Percentiles rank a stretch among this genome's conserved stretches.
These are phyloP conservation scores for Rhipidocladum racemiflorum DNA, from an alignment of 176 grass and related monocot genomes.

Conservation along the genomic window DNA sequence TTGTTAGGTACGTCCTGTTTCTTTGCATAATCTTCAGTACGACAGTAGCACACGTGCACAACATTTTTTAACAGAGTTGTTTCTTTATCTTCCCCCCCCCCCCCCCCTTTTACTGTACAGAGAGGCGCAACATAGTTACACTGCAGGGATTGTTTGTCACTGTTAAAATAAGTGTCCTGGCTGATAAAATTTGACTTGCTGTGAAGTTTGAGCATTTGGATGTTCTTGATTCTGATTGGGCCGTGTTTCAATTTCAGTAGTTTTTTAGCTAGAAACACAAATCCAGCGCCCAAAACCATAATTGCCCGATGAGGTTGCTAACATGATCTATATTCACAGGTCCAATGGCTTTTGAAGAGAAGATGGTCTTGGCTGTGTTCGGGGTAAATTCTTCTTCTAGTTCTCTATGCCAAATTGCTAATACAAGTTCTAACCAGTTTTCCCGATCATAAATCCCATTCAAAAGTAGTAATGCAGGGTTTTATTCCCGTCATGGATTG, in stretches of 20 bases:
- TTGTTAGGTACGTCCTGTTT: constrained; percentile 49
- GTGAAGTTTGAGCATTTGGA: neutral
- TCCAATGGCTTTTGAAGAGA: constrained; percentile 86
- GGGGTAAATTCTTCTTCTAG: constrained; percentile 48
- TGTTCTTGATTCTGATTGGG: neutral
- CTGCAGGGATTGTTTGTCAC: neutral
- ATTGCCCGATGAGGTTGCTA: neutral
- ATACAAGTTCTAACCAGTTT: neutral
- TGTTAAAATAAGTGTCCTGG: neutral
- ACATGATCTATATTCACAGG: constrained; percentile 45
- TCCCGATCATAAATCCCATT: neutral
- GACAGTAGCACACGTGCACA: neutral
- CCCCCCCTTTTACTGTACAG: neutral
- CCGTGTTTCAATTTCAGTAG: neutral
- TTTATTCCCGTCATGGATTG: neutral
- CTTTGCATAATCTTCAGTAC: neutral
- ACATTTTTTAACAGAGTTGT: neutral
- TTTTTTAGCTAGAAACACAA: neutral
- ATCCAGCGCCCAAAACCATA: neutral
- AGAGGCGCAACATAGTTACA: neutral
- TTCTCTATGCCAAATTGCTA: neutral
- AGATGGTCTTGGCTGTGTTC: constrained; percentile 87
- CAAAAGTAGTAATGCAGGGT: neutral
- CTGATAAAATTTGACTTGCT: neutral
- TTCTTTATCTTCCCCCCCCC: no score